These are phyloP conservation scores for Laburnicola sp. DNA, from an alignment of 2,329 filamentous ascomycete genomes.

Conservation along the genomic window DNA sequence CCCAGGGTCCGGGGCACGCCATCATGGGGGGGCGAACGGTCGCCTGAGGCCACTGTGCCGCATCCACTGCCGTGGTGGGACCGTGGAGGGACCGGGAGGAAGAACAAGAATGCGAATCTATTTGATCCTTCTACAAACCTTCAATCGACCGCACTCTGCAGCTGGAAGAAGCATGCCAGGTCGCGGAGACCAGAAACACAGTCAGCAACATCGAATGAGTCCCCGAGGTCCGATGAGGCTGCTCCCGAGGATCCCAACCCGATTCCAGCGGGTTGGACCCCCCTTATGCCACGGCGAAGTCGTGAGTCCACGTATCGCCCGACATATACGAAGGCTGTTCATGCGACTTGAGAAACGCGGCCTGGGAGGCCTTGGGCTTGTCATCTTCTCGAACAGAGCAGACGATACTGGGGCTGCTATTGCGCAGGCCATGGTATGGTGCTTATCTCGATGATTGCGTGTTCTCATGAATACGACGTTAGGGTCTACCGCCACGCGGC, in stretches of 20 bases:
- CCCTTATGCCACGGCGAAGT: no score
- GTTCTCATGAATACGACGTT: no score
- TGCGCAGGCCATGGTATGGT: no score
- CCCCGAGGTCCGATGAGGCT: background rate
- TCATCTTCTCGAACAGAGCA: background rate
- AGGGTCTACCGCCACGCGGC: no score
- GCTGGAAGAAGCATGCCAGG: background rate
- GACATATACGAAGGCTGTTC: conserved; percentile 8
- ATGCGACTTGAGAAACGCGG: background rate
- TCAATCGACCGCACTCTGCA: conserved; percentile 3
- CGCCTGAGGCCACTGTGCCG: background rate
- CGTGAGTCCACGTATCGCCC: background rate
- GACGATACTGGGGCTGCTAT: no score
- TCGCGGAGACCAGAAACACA: background rate
- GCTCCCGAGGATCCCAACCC: background rate
- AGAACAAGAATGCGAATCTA: conserved; percentile 11
- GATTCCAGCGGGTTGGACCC: no score
- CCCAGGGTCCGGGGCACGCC: background rate
- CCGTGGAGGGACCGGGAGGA: conserved; percentile 17
- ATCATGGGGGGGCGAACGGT: background rate
- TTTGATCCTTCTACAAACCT: conserved; percentile 15
- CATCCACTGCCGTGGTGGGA: conserved; percentile 13
- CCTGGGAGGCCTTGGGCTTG: background rate
- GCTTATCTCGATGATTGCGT: no score
- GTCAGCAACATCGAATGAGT: no score